Evolutionary conservation across 768 basidiomycete species (phyloP), one percentile per base, ranked within the genome.

Genomic region (Mycena leptocephala): DNA sequence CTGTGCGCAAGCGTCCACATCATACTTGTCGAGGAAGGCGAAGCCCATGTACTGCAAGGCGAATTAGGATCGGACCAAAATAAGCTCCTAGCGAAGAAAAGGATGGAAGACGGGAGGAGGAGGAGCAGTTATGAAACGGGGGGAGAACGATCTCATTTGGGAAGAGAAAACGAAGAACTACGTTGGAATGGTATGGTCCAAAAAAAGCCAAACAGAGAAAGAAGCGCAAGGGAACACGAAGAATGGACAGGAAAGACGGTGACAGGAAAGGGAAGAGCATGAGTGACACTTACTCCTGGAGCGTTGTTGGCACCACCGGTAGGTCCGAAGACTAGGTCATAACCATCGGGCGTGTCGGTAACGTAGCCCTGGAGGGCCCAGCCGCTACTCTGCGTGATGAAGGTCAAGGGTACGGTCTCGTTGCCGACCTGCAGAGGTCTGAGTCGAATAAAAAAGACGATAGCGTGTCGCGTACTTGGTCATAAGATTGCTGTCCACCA

Each of bases 31-130:
- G 22, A 89, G 81, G 82, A 89, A 89, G 9, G 85, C 87, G 69
- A 88, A 90, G 68, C 88, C 88, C 88, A 89, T 89, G 78, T 89
- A 90, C 89, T 89, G 28, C 62, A 26, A 41, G 11, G 24, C 2
- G 18, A 13, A 20, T 82, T 46, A 81, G 76, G 66, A 26, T 26
- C 18, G 26, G 48, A 20, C 20, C 48, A 18, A 51, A n/a, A n/a
- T 5, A 51, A 39, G 37, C 37, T 39, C 8, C 14, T 39, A 14
- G 20, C 32, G 39, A 9, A 11, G 32, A 43, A 48, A 10, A n/a
- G 30, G 20, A 43, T 16, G 63, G 41, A 32, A 16, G 30, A 16
- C 28, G 20, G 16, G 30, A 11, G 48, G 43, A 62, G 14, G 14
- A 26, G 22, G 20, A 24, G 7, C 14, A 14, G n/a, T n/a, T n/a